These are phyloP conservation scores for Senna siamea DNA, from an alignment of 306 rosid species.

Conservation along the genomic window DNA sequence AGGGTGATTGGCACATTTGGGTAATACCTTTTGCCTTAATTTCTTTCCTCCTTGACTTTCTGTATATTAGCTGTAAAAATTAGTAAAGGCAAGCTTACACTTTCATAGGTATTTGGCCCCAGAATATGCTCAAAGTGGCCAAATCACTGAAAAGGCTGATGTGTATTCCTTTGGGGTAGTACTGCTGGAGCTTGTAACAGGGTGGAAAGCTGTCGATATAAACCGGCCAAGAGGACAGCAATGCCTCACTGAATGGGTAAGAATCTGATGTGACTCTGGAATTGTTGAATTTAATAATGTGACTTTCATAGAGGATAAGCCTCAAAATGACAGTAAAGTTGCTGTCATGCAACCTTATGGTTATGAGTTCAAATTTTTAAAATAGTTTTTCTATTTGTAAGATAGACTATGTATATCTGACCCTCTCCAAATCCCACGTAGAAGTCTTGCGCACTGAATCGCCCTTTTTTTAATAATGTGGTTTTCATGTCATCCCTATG, in stretches of 20 bases:
- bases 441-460: too few species aligned
- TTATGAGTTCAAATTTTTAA: too few species aligned
- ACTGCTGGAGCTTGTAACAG: constrained; percentile 85
- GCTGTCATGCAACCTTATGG: too few species aligned
- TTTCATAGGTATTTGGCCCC: constrained; percentile 85
- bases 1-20: constrained; percentile 95
- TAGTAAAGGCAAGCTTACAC: constrained; percentile 7
- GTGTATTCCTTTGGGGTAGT: constrained; percentile 93
- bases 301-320: too few species aligned
- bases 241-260: constrained; percentile 96
- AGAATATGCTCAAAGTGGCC: constrained; percentile 98
- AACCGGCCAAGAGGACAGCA: constrained; percentile 89
- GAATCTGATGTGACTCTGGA: background rate
- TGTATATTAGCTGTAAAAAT: constrained; percentile 4
- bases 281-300: constrained; percentile 8
- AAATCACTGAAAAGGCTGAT: constrained; percentile 96
- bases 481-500: background rate
- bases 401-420: too few species aligned
- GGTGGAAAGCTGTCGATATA: constrained; percentile 86
- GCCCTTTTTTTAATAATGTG: too few species aligned
- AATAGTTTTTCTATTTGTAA: too few species aligned
- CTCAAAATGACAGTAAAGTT: too few species aligned
- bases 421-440: too few species aligned
- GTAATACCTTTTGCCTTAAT: constrained; percentile 41
- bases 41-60: background rate